Evolutionary conservation across 139 green algal species (phyloP), one percentile per base, ranked within the genome.

Genomic region (Micractinium sp.): DNA sequence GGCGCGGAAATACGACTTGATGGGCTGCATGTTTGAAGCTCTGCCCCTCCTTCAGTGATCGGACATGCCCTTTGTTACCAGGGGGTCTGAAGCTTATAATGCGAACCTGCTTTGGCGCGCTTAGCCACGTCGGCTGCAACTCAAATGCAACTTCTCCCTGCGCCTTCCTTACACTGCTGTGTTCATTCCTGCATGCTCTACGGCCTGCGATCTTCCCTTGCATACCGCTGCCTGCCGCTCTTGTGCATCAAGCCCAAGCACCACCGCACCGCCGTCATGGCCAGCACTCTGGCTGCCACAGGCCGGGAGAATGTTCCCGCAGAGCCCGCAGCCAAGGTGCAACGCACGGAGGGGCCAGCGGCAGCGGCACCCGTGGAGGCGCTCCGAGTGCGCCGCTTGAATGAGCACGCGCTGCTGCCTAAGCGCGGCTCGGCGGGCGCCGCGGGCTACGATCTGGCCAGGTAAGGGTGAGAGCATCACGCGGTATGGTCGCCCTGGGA

Each of bases 401-500:
- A 88, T 47, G 94, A 98, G 60, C 77, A 96, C 47, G 98, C 98
- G 1, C 93, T 85, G 20, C 73, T 99, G 38, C 98, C 98, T 1
- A 95, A 90, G 81, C 94, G 98, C 7, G 98, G 98, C 33, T 98
- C 95, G 1, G 84, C 90, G 0, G 89, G 91, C 0, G 98, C 98
- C 33, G 98, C 98, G 7, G 98, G 98, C 63, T 99, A 99, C 89
- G 98, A 99, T 85, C 90, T 99, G 3, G 91, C 95, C 60, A 98
- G 95, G 96, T 98, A 56, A 39, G 89, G 71, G 38, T 1, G 20
- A 29, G 18, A 3, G n/a, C n/a, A 41, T n/a, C 16, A 41, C 2
- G 2, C 2, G 31, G 27, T 31, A 13, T 22, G 22, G 5, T 56
- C 47, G 7, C 47, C 47, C 47, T 16, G 47, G 9, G 47, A 56